phyloP scores from a whole-genome alignment of 148 eudicot species.

The Rhododendron vialii region DNA sequence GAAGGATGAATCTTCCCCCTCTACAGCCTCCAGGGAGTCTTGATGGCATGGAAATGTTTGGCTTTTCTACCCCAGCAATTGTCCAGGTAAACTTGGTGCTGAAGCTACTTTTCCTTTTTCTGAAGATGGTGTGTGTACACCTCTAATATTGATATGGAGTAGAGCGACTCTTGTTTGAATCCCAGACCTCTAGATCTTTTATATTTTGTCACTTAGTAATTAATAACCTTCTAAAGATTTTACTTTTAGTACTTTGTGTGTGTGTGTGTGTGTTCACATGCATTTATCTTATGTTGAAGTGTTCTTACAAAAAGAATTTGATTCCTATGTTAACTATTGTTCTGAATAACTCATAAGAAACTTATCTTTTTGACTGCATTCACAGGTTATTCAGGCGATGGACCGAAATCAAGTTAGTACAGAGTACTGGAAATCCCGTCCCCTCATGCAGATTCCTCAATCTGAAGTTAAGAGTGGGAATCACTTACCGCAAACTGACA shows the following conservation, averaged over 20 bases:
- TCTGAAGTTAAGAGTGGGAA: constrained; percentile 14
- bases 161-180: constrained; percentile 1
- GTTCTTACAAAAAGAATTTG: not conserved
- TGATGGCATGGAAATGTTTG: constrained; percentile 96
- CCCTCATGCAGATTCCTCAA: constrained; percentile 50
- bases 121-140: not conserved
- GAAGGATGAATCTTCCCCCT: constrained; percentile 69
- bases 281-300: not conserved
- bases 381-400: constrained; percentile 70
- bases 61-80: constrained; percentile 79
- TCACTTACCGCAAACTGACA: constrained; percentile 15
- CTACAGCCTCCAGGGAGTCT: constrained; percentile 93
- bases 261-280: not conserved
- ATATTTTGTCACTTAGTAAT: not conserved
- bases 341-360: not conserved
- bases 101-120: not conserved
- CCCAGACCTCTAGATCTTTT: not conserved
- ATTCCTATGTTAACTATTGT: not conserved
- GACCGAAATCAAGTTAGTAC: constrained; percentile 48
- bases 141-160: not conserved
- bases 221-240: not conserved
- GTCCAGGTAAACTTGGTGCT: constrained; percentile 53
- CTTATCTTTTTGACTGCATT: not conserved
- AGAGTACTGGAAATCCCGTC: constrained; percentile 82
- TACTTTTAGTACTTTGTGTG: not conserved